These are phyloP conservation scores for Rhodocollybia butyracea DNA, from an alignment of 768 basidiomycete species.

Conservation along the genomic window DNA sequence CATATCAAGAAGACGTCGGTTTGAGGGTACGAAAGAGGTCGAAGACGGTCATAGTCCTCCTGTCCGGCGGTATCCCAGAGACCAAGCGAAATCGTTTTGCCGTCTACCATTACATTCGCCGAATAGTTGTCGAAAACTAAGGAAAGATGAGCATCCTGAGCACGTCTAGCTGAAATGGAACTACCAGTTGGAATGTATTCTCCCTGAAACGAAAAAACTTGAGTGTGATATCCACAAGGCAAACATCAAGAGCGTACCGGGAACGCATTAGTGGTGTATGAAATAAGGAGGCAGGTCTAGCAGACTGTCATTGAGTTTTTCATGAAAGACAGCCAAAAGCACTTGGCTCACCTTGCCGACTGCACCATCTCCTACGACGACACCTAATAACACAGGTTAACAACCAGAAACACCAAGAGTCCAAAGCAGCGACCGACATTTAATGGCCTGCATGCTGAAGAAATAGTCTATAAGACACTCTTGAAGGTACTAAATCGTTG, in stretches of 20 bases:
- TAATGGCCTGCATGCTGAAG: constrained; percentile 80
- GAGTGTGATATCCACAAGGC: constrained; percentile 8
- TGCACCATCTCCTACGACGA: constrained; percentile 98
- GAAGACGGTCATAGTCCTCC: constrained; percentile 97
- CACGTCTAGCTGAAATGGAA: constrained; percentile 16
- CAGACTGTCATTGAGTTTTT: background rate
- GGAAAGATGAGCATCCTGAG: constrained; percentile 4
- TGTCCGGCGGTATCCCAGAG: constrained; percentile 99
- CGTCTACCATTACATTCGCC: constrained; percentile 98
- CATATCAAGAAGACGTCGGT: constrained; percentile 99
- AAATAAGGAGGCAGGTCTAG: constrained; percentile 97
- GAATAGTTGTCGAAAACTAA: constrained; percentile 98
- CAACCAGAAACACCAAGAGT: constrained; percentile 24
- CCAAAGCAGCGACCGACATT: constrained; percentile 57
- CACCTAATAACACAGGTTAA: constrained; percentile 53
- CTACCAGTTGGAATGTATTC: constrained; percentile 95
- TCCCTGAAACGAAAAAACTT: constrained; percentile 50
- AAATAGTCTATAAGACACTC: constrained; percentile 5
- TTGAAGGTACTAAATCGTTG: constrained; percentile 5
- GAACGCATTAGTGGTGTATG: constrained; percentile 98
- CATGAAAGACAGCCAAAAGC: background rate
- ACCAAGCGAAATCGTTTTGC: constrained; percentile 96
- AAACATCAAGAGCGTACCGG: constrained; percentile 55
- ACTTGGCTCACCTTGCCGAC: constrained; percentile 81
- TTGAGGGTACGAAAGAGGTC: constrained; percentile 97